Evolutionary conservation across 2,329 filamentous ascomycete genomes (phyloP).

Genomic region (Hypomyces perniciosus): DNA sequence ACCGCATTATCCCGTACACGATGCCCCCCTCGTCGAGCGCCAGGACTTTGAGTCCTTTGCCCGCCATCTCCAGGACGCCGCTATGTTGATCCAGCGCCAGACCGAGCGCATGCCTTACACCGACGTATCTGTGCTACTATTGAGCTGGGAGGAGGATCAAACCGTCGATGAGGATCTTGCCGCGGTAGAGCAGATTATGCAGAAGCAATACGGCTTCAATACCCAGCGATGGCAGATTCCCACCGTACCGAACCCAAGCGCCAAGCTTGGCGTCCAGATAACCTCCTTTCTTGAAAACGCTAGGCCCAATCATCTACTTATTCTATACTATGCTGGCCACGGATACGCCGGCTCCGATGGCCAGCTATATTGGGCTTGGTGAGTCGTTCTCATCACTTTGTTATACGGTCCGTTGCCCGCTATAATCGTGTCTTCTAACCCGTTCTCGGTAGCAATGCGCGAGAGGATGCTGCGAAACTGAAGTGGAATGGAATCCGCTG

Average conservation of each 20-base stretch:
- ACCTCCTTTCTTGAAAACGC: slow-evolving; percentile 54
- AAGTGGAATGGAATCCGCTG: slow-evolving; percentile 60
- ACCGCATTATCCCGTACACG: slow-evolving; percentile 33
- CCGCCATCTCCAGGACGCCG: slow-evolving; percentile 61
- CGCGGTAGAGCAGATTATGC: slow-evolving; percentile 51
- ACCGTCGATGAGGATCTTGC: slow-evolving; percentile 47
- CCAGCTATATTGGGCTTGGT: slow-evolving; percentile 63
- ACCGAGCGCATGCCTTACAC: slow-evolving; percentile 52
- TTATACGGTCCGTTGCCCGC: slow-evolving; percentile 13
- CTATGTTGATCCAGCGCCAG: slow-evolving; percentile 60
- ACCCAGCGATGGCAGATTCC: slow-evolving; percentile 58
- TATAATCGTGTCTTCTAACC: slow-evolving; percentile 28
- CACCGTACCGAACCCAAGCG: slow-evolving; percentile 50
- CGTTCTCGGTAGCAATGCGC: slow-evolving; percentile 42
- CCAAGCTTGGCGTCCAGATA: slow-evolving; percentile 57
- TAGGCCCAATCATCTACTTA: slow-evolving; percentile 52
- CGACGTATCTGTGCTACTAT: slow-evolving; percentile 53
- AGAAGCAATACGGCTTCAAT: slow-evolving; percentile 54
- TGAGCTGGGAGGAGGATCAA: slow-evolving; percentile 58
- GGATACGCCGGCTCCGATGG: slow-evolving; percentile 53
- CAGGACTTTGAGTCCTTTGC: slow-evolving; percentile 63
- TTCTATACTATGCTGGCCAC: slow-evolving; percentile 60
- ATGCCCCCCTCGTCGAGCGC: slow-evolving; percentile 40
- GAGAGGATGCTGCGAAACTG: slow-evolving; percentile 53
- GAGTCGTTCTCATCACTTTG: slow-evolving; percentile 29